Percentiles rank a stretch among this genome's conserved stretches.
Evolutionary conservation across 23 red algal species (phyloP).

Genomic region (Gracilariopsis chorda): DNA sequence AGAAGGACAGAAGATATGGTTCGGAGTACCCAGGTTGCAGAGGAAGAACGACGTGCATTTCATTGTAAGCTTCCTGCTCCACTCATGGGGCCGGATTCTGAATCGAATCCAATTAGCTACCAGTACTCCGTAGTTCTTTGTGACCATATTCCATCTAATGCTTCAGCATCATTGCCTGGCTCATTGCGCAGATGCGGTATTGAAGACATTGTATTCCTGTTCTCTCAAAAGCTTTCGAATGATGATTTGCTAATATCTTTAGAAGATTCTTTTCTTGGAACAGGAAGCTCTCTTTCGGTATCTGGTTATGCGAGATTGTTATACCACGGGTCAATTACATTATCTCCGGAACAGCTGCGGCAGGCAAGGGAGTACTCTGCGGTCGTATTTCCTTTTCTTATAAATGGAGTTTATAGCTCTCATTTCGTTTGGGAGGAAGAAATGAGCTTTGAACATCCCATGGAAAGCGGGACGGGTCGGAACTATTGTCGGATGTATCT

Average conservation of each 20-base stretch:
- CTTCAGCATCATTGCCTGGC: background rate
- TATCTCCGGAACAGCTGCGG: background rate
- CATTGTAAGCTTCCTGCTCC: background rate
- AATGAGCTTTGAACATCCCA: background rate
- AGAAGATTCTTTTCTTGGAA: background rate
- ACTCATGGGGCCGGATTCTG: background rate
- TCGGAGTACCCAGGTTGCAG: background rate
- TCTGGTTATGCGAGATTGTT: slow-evolving; percentile 15
- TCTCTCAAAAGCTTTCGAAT: slow-evolving; percentile 18
- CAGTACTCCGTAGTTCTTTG: slow-evolving; percentile 31
- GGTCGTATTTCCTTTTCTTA: slow-evolving; percentile 12
- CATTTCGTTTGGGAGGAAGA: slow-evolving; percentile 36
- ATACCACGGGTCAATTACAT: slow-evolving; percentile 23
- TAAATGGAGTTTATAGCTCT: background rate
- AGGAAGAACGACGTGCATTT: background rate
- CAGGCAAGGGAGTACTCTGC: slow-evolving; percentile 21
- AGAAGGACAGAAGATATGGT: background rate
- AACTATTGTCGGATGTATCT: slow-evolving; percentile 34
- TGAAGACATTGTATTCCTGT: slow-evolving; percentile 53
- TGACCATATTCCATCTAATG: background rate
- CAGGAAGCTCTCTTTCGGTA: slow-evolving; percentile 6
- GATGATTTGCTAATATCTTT: slow-evolving; percentile 9
- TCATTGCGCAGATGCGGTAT: background rate
- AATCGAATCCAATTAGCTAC: background rate
- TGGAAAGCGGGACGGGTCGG: background rate